Conservation (phyloP, 305 asterid species). For the Fraxinus nigra region DNA sequence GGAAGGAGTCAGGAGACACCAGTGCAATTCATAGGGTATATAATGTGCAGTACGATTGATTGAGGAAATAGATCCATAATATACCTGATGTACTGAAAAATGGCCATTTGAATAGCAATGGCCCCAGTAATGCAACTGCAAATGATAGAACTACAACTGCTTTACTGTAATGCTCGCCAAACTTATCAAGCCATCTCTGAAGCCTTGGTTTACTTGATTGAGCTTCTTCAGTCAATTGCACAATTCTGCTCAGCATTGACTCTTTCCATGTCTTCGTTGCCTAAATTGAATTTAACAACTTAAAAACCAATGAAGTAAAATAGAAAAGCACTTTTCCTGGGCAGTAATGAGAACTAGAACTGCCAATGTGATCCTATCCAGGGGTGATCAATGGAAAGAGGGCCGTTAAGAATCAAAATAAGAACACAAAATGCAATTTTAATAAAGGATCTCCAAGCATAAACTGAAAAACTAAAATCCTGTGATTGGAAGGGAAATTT, state of each 20-base stretch:
- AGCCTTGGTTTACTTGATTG: constrained; percentile 96
- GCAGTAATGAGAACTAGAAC: constrained; percentile 4
- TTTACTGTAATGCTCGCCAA: constrained; percentile 91
- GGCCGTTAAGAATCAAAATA: background rate
- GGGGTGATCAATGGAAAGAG: background rate
- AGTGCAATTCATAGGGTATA: background rate
- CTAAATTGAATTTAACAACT: constrained; percentile 39
- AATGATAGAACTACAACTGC: constrained; percentile 74
- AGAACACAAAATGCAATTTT: background rate
- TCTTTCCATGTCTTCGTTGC: constrained; percentile 96
- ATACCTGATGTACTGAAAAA: constrained; percentile 87
- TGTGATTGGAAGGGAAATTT: background rate
- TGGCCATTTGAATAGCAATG: constrained; percentile 92
- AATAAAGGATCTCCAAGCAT: background rate
- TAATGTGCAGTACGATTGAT: background rate
- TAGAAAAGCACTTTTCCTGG: background rate
- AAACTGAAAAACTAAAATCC: background rate
- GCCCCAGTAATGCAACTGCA: constrained; percentile 81
- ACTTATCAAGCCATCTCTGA: constrained; percentile 94
- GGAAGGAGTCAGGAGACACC: background rate
- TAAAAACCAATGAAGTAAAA: constrained; percentile 21
- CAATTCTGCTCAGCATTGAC: constrained; percentile 83
- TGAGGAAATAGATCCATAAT: background rate
- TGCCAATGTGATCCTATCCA: background rate
- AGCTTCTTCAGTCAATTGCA: constrained; percentile 96